A percentile compares a stretch with the other conserved stretches of the same genome.
These are phyloP conservation scores for Aspergillus ostianus DNA, from an alignment of 495 filamentous ascomycete genomes.

Conservation along the genomic window DNA sequence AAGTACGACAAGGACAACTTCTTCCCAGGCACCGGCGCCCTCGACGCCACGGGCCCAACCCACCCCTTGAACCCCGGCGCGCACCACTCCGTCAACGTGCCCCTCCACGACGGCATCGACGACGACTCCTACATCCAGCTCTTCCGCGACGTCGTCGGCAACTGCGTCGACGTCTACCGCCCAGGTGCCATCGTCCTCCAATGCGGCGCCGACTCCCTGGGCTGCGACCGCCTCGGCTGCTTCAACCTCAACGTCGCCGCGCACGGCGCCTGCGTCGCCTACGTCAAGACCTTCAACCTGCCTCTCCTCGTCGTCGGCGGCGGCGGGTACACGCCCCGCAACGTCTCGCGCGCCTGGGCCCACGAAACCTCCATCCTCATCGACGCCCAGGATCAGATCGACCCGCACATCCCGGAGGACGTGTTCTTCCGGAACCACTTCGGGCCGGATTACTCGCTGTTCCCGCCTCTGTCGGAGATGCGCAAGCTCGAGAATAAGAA, in stretches of 20 bases:
- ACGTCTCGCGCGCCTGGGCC: constrained; percentile 94
- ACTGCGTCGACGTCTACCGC: constrained; percentile 70
- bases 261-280: constrained; percentile 87
- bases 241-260: constrained; percentile 96
- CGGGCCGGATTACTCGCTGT: constrained; percentile 72
- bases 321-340: constrained; percentile 95
- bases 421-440: constrained; percentile 80
- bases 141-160: constrained; percentile 76
- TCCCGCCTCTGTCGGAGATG: constrained; percentile 71
- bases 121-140: constrained; percentile 86
- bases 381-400: constrained; percentile 66
- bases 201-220: constrained; percentile 93
- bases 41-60: constrained; percentile 57
- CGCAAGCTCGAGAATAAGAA: constrained; percentile 76
- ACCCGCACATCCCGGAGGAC: constrained; percentile 67
- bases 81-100: constrained; percentile 65
- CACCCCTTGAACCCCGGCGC: constrained; percentile 61
- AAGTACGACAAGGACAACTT: constrained; percentile 86
- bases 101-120: constrained; percentile 78
- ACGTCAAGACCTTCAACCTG: constrained; percentile 71
- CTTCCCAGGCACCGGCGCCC: constrained; percentile 66
- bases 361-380: constrained; percentile 92
- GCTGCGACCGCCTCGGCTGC: constrained; percentile 86
- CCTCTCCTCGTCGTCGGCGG: constrained; percentile 90
- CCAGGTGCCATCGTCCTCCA: constrained; percentile 91